These are phyloP conservation scores for Gossypium turneri DNA, from an alignment of 345 rosid genomes.

Conservation along the genomic window DNA sequence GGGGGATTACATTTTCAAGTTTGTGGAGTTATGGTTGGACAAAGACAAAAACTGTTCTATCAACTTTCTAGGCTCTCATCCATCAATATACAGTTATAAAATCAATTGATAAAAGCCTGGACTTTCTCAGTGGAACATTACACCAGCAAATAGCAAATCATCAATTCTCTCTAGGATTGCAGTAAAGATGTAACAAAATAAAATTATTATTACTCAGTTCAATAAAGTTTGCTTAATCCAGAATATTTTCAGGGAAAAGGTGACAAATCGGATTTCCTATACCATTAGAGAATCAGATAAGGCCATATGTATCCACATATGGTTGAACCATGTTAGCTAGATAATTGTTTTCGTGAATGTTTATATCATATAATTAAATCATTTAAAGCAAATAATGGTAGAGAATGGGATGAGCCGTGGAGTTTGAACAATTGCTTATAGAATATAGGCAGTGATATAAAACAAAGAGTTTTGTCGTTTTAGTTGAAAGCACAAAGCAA, in stretches of 20 bases:
- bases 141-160: not conserved
- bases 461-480: constrained; percentile 2
- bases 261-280: not conserved
- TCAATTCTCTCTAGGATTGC: not conserved
- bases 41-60: not conserved
- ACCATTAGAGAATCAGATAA: not conserved
- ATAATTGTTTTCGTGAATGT: not conserved
- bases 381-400: not conserved
- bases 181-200: not conserved
- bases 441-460: not conserved
- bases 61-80: not conserved
- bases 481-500: constrained; percentile 14
- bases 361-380: not conserved
- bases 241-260: not conserved
- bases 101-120: not conserved
- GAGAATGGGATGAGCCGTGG: not conserved
- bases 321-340: not conserved
- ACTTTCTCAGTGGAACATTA: not conserved
- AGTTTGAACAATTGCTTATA: not conserved
- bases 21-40: not conserved
- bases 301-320: no score
- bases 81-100: not conserved
- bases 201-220: no score
- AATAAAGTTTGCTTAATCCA: not conserved
- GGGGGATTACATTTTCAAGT: constrained; percentile 1